Percentiles rank a stretch among this genome's conserved stretches.
phyloP scores from a whole-genome alignment of 805 yeast species.

The Spathaspora gorwiae region DNA sequence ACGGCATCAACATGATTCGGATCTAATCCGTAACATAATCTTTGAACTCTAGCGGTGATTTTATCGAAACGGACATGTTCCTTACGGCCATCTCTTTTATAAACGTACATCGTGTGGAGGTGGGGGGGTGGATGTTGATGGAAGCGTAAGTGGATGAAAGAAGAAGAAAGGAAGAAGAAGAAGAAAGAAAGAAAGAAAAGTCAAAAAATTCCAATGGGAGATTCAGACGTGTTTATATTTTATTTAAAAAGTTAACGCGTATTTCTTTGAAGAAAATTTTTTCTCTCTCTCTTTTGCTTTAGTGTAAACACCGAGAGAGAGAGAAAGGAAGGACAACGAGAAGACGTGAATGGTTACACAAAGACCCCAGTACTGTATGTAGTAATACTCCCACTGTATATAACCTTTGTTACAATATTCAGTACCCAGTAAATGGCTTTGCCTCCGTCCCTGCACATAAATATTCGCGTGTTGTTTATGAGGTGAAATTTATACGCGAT shows the following conservation, averaged over 20 bases:
- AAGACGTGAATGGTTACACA: no score
- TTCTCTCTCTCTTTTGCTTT: no score
- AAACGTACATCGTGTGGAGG: slow-evolving; percentile 61
- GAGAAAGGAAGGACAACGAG: no score
- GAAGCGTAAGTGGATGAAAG: neutral
- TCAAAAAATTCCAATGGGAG: neutral
- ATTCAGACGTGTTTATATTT: slow-evolving; percentile 3
- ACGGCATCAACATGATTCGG: slow-evolving; percentile 90
- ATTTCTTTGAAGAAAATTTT: no score
- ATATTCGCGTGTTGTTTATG: no score
- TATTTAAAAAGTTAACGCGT: neutral
- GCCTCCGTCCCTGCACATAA: no score
- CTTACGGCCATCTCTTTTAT: slow-evolving; percentile 88
- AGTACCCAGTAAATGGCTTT: no score
- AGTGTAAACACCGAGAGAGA: no score
- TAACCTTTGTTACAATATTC: no score
- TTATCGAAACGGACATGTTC: slow-evolving; percentile 95
- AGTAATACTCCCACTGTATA: no score
- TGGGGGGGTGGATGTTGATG: neutral
- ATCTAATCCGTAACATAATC: slow-evolving; percentile 92
- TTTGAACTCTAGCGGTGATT: slow-evolving; percentile 87
- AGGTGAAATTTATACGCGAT: no score
- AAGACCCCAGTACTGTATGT: no score
- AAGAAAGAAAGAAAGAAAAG: neutral
- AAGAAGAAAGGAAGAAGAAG: slow-evolving; percentile 1